Conservation (phyloP, 2,329 filamentous ascomycete species). For the Diaporthe australafricana region DNA sequence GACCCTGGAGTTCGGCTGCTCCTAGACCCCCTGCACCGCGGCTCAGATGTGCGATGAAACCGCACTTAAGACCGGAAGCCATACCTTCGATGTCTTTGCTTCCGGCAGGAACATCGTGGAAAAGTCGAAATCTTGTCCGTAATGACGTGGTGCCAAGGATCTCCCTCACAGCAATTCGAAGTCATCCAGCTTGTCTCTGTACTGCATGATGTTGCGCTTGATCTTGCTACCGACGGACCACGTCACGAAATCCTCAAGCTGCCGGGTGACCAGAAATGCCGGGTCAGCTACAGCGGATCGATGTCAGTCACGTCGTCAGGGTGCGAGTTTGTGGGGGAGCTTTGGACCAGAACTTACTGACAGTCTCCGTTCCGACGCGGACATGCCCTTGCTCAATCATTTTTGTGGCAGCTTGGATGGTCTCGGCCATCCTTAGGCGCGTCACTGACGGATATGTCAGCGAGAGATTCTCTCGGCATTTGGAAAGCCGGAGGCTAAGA, state of each 20-base stretch:
- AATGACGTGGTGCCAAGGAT: background rate
- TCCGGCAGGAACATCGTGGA: background rate
- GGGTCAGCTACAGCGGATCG: conserved; percentile 68
- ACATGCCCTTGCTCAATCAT: conserved; percentile 97
- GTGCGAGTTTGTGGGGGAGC: background rate
- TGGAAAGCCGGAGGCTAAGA: too few relatives aligned
- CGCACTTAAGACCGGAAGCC: background rate
- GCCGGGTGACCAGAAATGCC: conserved; percentile 87
- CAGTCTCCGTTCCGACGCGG: conserved; percentile 87
- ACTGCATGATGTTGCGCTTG: conserved; percentile 95
- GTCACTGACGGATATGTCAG: conserved; percentile 63
- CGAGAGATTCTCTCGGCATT: background rate
- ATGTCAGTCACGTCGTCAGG: background rate
- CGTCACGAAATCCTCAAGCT: conserved; percentile 95
- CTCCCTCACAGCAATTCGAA: conserved; percentile 82
- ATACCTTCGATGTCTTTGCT: background rate
- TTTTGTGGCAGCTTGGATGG: conserved; percentile 83
- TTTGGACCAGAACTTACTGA: conserved; percentile 59
- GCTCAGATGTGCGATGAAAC: conserved; percentile 13
- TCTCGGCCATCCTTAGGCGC: conserved; percentile 90
- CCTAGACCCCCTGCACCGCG: background rate
- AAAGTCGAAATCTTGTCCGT: background rate
- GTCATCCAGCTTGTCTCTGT: conserved; percentile 94
- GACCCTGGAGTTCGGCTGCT: conserved; percentile 10
- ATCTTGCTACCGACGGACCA: conserved; percentile 98